Percentiles rank a stretch among this genome's conserved stretches.
Evolutionary conservation across 148 eudicot genomes (phyloP).

Genomic region (Camellia sinensis): DNA sequence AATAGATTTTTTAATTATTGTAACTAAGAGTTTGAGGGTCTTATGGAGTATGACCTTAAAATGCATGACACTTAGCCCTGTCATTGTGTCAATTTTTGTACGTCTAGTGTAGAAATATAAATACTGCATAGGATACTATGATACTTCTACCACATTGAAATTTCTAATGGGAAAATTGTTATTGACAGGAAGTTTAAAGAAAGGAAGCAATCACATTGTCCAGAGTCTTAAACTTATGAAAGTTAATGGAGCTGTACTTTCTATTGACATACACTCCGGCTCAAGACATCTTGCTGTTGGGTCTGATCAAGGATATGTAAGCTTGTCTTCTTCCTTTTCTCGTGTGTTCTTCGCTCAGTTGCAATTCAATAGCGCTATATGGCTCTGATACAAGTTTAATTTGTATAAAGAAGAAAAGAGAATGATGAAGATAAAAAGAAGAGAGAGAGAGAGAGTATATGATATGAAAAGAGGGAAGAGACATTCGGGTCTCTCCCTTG

Average conservation of each 20-base stretch:
- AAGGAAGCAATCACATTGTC: slow-evolving; percentile 69
- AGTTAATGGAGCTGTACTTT: slow-evolving; percentile 73
- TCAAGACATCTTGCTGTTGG: slow-evolving; percentile 77
- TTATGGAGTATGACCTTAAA: background rate
- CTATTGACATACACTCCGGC: slow-evolving; percentile 37
- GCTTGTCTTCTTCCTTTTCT: slow-evolving; percentile 21
- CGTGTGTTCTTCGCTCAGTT: background rate
- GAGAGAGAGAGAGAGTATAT: no score
- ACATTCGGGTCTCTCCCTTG: no score
- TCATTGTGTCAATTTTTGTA: no score
- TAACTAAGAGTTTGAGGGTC: background rate
- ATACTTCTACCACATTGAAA: background rate
- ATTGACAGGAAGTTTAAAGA: slow-evolving; percentile 69
- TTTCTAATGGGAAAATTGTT: background rate
- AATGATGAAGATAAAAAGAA: no score
- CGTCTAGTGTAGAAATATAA: background rate
- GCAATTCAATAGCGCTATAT: no score
- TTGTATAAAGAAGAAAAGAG: no score
- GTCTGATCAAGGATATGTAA: slow-evolving; percentile 87
- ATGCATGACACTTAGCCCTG: background rate
- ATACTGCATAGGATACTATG: background rate
- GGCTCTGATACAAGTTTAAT: no score
- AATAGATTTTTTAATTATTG: background rate
- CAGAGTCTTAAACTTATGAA: slow-evolving; percentile 59
- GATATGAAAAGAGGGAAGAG: no score